Evolutionary conservation across 179 eudicot genomes (phyloP), one percentile per base, ranked within the genome.

Genomic region (Silene vulgaris): DNA sequence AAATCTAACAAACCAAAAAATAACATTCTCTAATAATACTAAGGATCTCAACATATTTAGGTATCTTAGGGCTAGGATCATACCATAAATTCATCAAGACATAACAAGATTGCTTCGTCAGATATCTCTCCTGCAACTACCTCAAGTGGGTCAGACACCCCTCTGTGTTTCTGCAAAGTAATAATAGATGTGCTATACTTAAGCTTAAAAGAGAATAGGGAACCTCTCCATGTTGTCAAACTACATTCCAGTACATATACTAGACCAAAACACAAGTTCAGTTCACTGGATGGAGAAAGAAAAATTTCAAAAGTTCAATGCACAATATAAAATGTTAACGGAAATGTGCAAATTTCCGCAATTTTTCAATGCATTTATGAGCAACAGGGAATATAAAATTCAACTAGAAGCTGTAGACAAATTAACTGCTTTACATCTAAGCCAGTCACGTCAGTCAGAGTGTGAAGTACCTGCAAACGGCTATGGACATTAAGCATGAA

Each of bases 71-170:
- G 26, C 54, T 50, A 50, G 14, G 30, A 14, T 12, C 64, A 71
- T 88, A 95, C 99, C 99, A 95, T 95, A 74, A 92, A 95, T 79
- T 95, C 99, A 69, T 95, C 99, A 64, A 95, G 90, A 77, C 99
- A 95, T 73, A 92, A 78, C 85, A 95, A 87, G 74, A 95, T 70
- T 23, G 99, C 84, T 81, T 95, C 99, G 78, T 95, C 95, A 16
- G 93, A 89, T 81, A 95, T 87, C 84, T 95, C 97, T 71, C 86
- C 89, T 23, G 97, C 97, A 69, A 95, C 97, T 77, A 90, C 93
- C 82, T 92, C 97, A 79, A 95, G 96, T 76, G 99, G 99, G 85
- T 95, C 99, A 54, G 90, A 66, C 77, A 95, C 89, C 64, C 97
- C 97, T 82, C 73, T 86, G 89, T 94, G 97, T 82, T 80, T 90